Conservation (phyloP, 495 filamentous ascomycete genomes). For the Aspergillus cavernicola region DNA sequence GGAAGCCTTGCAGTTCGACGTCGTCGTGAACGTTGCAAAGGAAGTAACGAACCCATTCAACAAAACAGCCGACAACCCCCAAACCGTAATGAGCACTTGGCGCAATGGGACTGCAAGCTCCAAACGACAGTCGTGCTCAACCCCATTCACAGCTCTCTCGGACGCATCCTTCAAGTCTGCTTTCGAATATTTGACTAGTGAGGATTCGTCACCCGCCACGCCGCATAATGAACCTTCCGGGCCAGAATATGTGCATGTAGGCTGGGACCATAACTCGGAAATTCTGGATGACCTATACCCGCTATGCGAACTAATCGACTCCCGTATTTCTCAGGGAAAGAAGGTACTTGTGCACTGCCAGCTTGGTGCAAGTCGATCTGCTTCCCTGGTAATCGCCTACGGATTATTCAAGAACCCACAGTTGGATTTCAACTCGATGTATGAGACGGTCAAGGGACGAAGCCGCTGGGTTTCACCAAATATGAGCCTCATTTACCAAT, state of each 20-base stretch:
- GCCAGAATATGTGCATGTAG: slow-evolving; percentile 93
- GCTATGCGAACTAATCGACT: slow-evolving; percentile 85
- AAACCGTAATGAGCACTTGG: slow-evolving; percentile 42
- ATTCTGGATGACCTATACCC: slow-evolving; percentile 80
- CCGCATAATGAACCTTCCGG: slow-evolving; percentile 35
- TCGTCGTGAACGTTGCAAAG: slow-evolving; percentile 91
- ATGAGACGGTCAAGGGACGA: slow-evolving; percentile 80
- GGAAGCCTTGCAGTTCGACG: slow-evolving; percentile 82
- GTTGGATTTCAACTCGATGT: slow-evolving; percentile 87
- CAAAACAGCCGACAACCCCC: slow-evolving; percentile 27
- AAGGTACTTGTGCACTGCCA: slow-evolving; percentile 92
- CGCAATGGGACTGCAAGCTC: slow-evolving; percentile 31
- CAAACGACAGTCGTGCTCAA: slow-evolving; percentile 45
- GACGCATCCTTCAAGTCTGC: slow-evolving; percentile 69
- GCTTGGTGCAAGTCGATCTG: slow-evolving; percentile 91
- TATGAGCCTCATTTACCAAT: slow-evolving; percentile 96
- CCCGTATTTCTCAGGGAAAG: slow-evolving; percentile 72
- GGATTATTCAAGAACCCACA: slow-evolving; percentile 88
- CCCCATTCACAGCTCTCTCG: slow-evolving; percentile 68
- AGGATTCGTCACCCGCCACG: slow-evolving; percentile 59
- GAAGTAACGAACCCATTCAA: slow-evolving; percentile 89
- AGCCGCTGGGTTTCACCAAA: slow-evolving; percentile 97
- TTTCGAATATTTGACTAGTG: slow-evolving; percentile 51
- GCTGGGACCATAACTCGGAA: slow-evolving; percentile 97
- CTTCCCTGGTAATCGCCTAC: slow-evolving; percentile 95